These are phyloP conservation scores for Ustilago hordei DNA, from an alignment of 1,284 basidiomycete species.

Conservation along the genomic window DNA sequence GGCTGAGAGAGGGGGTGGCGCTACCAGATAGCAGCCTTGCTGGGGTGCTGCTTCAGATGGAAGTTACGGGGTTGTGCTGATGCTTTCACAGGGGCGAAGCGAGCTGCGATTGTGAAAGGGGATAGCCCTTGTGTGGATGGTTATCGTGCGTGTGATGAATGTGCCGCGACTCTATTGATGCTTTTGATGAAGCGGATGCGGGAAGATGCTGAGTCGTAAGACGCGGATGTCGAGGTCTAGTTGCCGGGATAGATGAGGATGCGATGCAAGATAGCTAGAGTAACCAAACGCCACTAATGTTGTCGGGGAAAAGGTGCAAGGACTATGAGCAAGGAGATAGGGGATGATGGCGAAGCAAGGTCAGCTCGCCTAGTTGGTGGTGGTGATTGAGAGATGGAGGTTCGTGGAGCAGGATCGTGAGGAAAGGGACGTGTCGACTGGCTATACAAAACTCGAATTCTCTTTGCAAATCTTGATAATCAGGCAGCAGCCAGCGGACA, in stretches of 20 bases:
- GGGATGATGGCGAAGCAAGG: neutral
- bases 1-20: constrained; percentile 2
- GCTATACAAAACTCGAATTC: constrained; percentile 13
- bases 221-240: neutral
- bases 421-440: neutral
- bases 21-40: neutral
- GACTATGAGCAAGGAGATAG: neutral
- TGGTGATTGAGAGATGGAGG: constrained; percentile 13
- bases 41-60: neutral
- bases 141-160: no score
- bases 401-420: constrained; percentile 30
- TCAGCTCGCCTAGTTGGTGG: neutral
- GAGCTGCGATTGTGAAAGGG: no score
- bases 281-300: neutral
- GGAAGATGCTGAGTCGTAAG: neutral
- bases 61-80: neutral
- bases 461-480: constrained; percentile 24
- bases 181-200: constrained; percentile 6
- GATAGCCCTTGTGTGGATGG: no score
- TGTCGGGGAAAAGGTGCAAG: neutral
- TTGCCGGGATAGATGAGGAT: neutral
- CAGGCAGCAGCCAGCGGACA: neutral
- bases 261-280: neutral
- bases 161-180: neutral
- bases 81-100: neutral